Base-by-base conservation (phyloP, 2,329 filamentous ascomycete genomes). In the Monosporascus sp. region DNA sequence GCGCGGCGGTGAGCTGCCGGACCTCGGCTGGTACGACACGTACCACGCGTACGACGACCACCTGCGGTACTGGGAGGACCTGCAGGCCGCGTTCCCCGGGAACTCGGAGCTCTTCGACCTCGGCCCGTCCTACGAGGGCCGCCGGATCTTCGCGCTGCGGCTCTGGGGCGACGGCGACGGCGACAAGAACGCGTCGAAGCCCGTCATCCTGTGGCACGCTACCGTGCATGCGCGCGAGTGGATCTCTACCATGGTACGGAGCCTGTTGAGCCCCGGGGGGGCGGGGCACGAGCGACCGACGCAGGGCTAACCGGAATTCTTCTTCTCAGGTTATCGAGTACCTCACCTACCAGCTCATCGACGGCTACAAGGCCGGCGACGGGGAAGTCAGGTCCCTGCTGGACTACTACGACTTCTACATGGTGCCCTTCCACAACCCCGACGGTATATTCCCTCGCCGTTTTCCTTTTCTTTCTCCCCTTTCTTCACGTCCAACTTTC, bases 361-460 rank as follows among this genome's bases (percentile, higher is more conserved):
- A 70, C 14, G 72, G 71, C 28, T 78, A 78, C 50, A 63, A 62
- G 48, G 63, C 60, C 7, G 66, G 64, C 7, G 69, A 73, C 45
- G 60, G 67, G 6, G 62, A 65, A 8, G 68, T 73, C 17, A 69
- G 66, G 49, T 65, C 69, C 1, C 73, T 78, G 53, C 71, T 84
- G 38, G 74, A 84, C 65, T 77, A 73, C 49, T 84, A 81, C 59
- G 86, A 88, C 68, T 85, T 85, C 59, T 86, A 85, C 66, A 77
- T 88, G 59, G 75, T 86, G 55, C 82, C 83, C 3, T 69, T 85
- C 24, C 80, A 83, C 17, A 86, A 86, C 62, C 81, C 81, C 0
- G 82, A 85, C 52, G 81, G 78, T 78, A 63, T 61, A 70, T 51
- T 15, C n/a, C 37, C 7, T n/a, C 24, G 44, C 7, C 46, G 2